Evolutionary conservation across 2,329 filamentous ascomycete genomes (phyloP).

Genomic region (Neobulgaria alba): DNA sequence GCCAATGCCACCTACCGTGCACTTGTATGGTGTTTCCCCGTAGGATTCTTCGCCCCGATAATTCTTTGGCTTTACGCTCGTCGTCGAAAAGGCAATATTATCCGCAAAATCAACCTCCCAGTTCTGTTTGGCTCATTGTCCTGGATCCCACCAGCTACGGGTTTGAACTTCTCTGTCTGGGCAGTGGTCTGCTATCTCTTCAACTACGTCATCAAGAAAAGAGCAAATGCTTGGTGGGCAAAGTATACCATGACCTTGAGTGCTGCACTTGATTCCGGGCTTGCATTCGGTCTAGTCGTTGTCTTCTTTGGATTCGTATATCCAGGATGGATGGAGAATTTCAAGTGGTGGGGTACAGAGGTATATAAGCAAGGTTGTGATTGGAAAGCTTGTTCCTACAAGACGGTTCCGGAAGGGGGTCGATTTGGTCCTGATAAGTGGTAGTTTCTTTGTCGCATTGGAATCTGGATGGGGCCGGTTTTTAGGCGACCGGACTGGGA

Average conservation of each 20-base stretch:
- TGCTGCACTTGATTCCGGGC: slow-evolving; percentile 72
- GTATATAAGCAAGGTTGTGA: slow-evolving; percentile 78
- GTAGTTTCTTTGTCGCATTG: slow-evolving; percentile 28
- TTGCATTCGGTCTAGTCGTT: slow-evolving; percentile 74
- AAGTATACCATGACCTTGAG: slow-evolving; percentile 89
- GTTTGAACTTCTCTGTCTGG: slow-evolving; percentile 85
- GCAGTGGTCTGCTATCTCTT: slow-evolving; percentile 77
- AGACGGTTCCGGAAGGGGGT: slow-evolving; percentile 50
- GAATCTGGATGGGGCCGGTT: too few species aligned
- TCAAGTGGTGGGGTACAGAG: slow-evolving; percentile 85
- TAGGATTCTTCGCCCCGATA: slow-evolving; percentile 68
- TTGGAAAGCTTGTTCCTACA: slow-evolving; percentile 72
- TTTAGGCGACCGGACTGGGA: too few species aligned
- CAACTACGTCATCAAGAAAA: slow-evolving; percentile 65
- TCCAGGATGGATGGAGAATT: slow-evolving; percentile 57
- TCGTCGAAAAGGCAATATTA: slow-evolving; percentile 48
- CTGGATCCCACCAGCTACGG: slow-evolving; percentile 82
- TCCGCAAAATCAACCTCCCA: slow-evolving; percentile 72
- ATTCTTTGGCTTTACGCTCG: slow-evolving; percentile 64
- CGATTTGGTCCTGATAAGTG: slow-evolving; percentile 58
- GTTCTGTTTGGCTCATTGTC: slow-evolving; percentile 74
- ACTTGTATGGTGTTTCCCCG: slow-evolving; percentile 72
- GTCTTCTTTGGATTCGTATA: slow-evolving; percentile 86
- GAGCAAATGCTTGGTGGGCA: slow-evolving; percentile 71
- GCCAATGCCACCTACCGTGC: slow-evolving; percentile 63